A percentile compares a stretch with the other conserved stretches of the same genome.
Evolutionary conservation across 495 filamentous ascomycete genomes (phyloP).

Genomic region (Penicillium psychrofluorescens): DNA sequence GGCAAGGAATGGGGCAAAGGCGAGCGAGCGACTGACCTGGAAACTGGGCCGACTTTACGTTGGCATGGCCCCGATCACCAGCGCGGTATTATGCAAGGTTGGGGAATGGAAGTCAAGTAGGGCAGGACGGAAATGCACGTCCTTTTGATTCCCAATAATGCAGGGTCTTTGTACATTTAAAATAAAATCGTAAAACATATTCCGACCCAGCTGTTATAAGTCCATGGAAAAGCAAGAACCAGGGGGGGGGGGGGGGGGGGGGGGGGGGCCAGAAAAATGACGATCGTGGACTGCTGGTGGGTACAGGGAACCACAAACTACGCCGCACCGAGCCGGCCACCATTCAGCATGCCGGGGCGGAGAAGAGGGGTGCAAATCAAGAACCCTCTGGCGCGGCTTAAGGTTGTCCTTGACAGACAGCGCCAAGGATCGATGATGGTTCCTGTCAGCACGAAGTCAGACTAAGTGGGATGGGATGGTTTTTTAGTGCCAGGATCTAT

Average conservation of each 20-base stretch:
- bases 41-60: slow-evolving; percentile 17
- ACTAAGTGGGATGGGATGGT: slow-evolving; percentile 1
- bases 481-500: slow-evolving; percentile 14
- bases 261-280: slow-evolving; percentile 30
- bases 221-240: slow-evolving; percentile 28
- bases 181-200: slow-evolving; percentile 8
- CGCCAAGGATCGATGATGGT: slow-evolving; percentile 21
- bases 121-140: slow-evolving; percentile 8
- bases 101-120: slow-evolving; percentile 11
- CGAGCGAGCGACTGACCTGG: slow-evolving; percentile 9
- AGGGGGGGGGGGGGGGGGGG: slow-evolving; percentile 7
- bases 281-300: slow-evolving; percentile 33
- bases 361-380: slow-evolving; percentile 15
- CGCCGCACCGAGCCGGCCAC: slow-evolving; percentile 11
- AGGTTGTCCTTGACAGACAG: slow-evolving; percentile 32
- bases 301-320: slow-evolving; percentile 29
- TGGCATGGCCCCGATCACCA: slow-evolving; percentile 12
- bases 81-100: slow-evolving; percentile 26
- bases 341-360: slow-evolving; percentile 20
- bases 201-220: slow-evolving; percentile 18
- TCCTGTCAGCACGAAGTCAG: slow-evolving; percentile 12
- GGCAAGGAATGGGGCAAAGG: background rate
- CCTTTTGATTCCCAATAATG: slow-evolving; percentile 12
- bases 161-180: slow-evolving; percentile 20
- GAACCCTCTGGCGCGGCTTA: slow-evolving; percentile 18